These are phyloP conservation scores for Mycena polygramma DNA, from an alignment of 768 basidiomycete genomes.

Conservation along the genomic window DNA sequence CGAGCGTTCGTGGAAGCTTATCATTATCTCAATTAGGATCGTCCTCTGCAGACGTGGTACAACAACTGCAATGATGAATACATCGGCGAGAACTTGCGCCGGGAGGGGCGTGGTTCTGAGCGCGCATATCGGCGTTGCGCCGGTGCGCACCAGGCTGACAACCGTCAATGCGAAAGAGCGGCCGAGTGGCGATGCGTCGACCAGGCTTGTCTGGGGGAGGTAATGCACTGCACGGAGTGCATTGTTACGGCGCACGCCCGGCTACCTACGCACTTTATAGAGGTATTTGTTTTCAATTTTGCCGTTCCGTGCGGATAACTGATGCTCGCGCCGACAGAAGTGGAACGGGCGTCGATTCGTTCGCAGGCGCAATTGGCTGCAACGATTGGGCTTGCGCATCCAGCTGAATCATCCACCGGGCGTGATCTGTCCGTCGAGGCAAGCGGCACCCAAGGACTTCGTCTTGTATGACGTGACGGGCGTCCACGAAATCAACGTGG, in stretches of 20 bases:
- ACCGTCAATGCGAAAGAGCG: neutral
- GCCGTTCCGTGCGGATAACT: too few relatives aligned
- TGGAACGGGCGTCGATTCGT: conserved; percentile 9
- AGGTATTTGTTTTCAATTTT: too few relatives aligned
- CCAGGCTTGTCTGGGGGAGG: too few relatives aligned
- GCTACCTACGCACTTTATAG: too few relatives aligned
- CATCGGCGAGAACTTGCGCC: neutral
- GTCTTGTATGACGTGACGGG: conserved; percentile 21
- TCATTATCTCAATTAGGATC: neutral
- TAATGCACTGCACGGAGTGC: too few relatives aligned
- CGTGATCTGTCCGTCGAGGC: neutral
- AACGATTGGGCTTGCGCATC: conserved; percentile 17
- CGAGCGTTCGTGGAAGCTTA: too few relatives aligned
- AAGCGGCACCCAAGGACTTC: neutral
- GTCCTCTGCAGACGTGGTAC: neutral
- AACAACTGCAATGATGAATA: neutral
- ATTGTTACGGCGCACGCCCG: too few relatives aligned
- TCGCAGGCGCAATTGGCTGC: neutral
- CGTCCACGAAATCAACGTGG: conserved; percentile 20
- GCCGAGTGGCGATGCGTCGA: conserved; percentile 1
- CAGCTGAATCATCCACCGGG: conserved; percentile 25
- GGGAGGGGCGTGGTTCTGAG: neutral
- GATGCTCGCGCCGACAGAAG: too few relatives aligned
- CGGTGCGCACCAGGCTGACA: neutral
- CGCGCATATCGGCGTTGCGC: neutral